phyloP scores from a whole-genome alignment of 768 basidiomycete genomes.

The Plicaturopsis crispa region DNA sequence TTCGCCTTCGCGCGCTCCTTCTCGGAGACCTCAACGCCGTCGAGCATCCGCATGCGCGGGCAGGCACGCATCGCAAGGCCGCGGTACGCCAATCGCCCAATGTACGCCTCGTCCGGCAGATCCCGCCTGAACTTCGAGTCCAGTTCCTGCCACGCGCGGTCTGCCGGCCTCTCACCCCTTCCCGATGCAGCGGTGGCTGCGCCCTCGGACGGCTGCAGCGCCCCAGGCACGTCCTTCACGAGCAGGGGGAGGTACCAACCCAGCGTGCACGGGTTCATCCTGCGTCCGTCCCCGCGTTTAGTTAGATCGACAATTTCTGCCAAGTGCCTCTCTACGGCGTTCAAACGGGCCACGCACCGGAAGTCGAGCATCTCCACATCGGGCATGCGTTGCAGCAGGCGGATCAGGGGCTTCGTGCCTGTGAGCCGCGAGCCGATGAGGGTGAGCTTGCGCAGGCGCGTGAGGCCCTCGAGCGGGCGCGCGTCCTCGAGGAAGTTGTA shows the following conservation, averaged over 20 bases:
- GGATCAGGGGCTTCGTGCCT: slow-evolving; percentile 67
- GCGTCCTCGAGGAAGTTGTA: slow-evolving; percentile 90
- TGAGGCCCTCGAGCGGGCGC: slow-evolving; percentile 59
- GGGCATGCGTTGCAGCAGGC: slow-evolving; percentile 59
- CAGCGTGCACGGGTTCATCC: slow-evolving; percentile 96
- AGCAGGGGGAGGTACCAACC: slow-evolving; percentile 93
- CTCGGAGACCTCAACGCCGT: slow-evolving; percentile 77
- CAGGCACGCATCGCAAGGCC: slow-evolving; percentile 82
- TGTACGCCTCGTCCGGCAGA: slow-evolving; percentile 83
- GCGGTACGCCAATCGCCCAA: slow-evolving; percentile 83
- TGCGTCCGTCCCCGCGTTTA: no score
- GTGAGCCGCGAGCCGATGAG: slow-evolving; percentile 76
- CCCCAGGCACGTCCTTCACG: slow-evolving; percentile 59
- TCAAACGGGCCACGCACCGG: slow-evolving; percentile 43
- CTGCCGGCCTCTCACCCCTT: slow-evolving; percentile 17
- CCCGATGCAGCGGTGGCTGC: slow-evolving; percentile 10
- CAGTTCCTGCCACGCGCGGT: slow-evolving; percentile 59
- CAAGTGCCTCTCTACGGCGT: not conserved
- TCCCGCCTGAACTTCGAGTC: slow-evolving; percentile 85
- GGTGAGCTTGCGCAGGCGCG: slow-evolving; percentile 73
- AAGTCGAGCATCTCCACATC: slow-evolving; percentile 89
- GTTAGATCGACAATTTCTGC: no score
- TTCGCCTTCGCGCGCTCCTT: slow-evolving; percentile 84
- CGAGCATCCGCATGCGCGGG: slow-evolving; percentile 58
- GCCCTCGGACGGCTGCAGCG: slow-evolving; percentile 52